Evolutionary conservation across 768 basidiomycete genomes (phyloP), one percentile per base, ranked within the genome.

Genomic region (Psilocybe sp.): DNA sequence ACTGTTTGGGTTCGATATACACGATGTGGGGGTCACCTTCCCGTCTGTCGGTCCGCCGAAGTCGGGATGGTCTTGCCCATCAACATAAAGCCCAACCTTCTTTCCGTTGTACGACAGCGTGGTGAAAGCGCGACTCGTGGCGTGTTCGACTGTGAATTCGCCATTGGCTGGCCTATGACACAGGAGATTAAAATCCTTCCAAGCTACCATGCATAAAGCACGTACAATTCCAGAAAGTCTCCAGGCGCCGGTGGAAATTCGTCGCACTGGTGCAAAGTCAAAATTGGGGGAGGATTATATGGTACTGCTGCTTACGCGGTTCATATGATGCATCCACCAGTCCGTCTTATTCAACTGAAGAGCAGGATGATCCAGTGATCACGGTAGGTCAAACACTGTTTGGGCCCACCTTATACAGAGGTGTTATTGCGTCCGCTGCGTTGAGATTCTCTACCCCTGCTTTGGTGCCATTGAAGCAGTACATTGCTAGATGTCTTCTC

Each of bases 261-360:
- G 50, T 77, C 74, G 51, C 75, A 77, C 74, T 76, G 35, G 11
- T 7, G 23, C 23, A 50, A 2, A 13, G 11, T 9, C 20, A 13
- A 28, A 16, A 46, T 36, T 18, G 16, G 46, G n/a, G 33, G 40
- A 18, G 7, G 13, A 13, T 12, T 16, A 31, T 32, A 35, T n/a
- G 9, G 36, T 12, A 20, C 19, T 33, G 14, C 31, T 31, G 15
- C 67, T 35, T 31, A 73, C 73, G 15, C 53, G 61, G 40, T 74
- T 64, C 19, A 59, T 50, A 52, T 73, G 72, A 58, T 75, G 72
- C 48, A 75, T 71, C 72, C 72, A 73, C 72, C 72, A 73, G 44
- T 74, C 69, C 0, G 49, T 46, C 47, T 68, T 61, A 8, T 57
- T 61, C 23, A 72, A 44, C 71, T 74, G 46, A 1, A 49, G 14